Evolutionary conservation across 192 early-diverging fungal species (phyloP).

Genomic region (Cetraspora pellucida): DNA sequence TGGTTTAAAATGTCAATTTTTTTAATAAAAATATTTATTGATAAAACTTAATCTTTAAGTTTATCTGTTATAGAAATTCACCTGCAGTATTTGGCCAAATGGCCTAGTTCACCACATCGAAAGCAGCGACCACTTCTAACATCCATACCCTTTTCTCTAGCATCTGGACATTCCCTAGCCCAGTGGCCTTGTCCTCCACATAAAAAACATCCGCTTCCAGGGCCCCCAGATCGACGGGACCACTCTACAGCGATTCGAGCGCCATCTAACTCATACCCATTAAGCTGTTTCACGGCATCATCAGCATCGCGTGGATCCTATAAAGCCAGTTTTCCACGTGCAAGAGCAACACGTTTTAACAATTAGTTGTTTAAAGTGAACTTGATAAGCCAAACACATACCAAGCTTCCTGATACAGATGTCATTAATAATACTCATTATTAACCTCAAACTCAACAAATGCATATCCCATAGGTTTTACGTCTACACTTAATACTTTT

Average conservation of each 20-base stretch:
- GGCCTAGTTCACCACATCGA: conserved; percentile 55
- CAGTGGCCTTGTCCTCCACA: conserved; percentile 57
- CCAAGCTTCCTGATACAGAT: conserved; percentile 14
- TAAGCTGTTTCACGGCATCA: conserved; percentile 53
- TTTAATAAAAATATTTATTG: background rate
- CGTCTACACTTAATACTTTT: conserved; percentile 50
- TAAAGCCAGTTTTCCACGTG: background rate
- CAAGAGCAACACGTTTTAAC: background rate
- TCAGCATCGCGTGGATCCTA: conserved; percentile 56
- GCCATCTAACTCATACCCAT: conserved; percentile 55
- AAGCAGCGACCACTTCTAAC: conserved; percentile 59
- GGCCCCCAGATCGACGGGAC: conserved; percentile 53
- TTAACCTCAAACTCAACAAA: conserved; percentile 59
- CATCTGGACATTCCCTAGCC: conserved; percentile 57
- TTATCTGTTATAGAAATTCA: conserved; percentile 5
- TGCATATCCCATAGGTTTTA: conserved; percentile 57
- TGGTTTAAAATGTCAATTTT: background rate
- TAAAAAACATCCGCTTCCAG: conserved; percentile 57
- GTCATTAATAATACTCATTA: conserved; percentile 4
- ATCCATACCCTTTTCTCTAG: conserved; percentile 57
- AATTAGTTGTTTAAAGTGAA: background rate
- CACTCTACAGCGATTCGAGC: conserved; percentile 54
- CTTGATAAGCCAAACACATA: conserved; percentile 25
- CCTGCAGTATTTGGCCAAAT: conserved; percentile 57
- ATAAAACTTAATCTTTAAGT: background rate